Evolutionary conservation across 306 rosid genomes (phyloP).

Genomic region (Quillaja saponaria): DNA sequence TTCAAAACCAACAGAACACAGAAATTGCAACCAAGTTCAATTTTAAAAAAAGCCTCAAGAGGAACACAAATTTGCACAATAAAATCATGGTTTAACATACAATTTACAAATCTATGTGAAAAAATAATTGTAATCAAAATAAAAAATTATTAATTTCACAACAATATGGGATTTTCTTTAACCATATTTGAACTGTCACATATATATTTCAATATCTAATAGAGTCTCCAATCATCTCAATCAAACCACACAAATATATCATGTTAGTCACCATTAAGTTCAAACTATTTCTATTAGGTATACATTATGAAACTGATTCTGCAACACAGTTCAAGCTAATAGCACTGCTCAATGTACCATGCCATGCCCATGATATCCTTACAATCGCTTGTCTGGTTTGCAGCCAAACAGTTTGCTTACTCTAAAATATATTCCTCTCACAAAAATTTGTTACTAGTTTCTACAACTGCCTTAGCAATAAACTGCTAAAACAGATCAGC

Average conservation of each 20-base stretch:
- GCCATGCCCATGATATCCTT: not conserved
- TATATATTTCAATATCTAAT: conserved; percentile 2
- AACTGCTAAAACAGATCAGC: not conserved
- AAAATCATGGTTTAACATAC: not conserved
- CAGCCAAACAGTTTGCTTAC: not conserved
- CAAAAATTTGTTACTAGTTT: not conserved
- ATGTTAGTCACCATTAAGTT: not conserved
- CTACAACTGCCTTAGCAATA: conserved; percentile 1
- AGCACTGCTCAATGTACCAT: too few relatives aligned
- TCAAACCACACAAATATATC: conserved; percentile 11
- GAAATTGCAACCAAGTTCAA: conserved; percentile 7
- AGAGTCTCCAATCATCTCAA: conserved; percentile 11
- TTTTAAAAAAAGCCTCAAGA: conserved; percentile 2
- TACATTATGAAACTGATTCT: not conserved
- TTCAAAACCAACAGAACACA: conserved; percentile 1
- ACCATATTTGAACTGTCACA: not conserved
- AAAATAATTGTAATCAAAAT: not conserved
- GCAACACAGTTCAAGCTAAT: not conserved
- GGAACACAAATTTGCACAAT: not conserved
- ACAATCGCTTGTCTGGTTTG: not conserved
- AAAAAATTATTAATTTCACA: not conserved
- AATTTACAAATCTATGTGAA: not conserved
- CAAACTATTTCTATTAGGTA: not conserved
- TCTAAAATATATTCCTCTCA: conserved; percentile 8
- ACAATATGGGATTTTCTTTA: not conserved